Percentiles rank a stretch among this genome's conserved stretches.
These are phyloP conservation scores for Schizophyllum commune DNA, from an alignment of 1,284 basidiomycete genomes.

Conservation along the genomic window DNA sequence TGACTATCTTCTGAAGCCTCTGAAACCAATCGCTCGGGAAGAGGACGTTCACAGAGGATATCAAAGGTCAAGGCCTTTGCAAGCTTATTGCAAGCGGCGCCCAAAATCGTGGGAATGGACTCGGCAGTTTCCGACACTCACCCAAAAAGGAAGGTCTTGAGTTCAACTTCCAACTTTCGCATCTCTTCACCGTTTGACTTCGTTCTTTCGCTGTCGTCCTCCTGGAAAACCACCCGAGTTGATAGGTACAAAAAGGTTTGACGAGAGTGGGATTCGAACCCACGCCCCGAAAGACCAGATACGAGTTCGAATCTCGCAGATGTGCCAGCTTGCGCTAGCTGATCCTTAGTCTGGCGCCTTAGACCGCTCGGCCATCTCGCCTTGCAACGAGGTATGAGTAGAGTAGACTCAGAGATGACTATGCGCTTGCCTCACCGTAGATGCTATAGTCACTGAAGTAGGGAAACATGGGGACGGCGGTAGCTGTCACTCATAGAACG, in stretches of 20 bases:
- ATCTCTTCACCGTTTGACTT: background rate
- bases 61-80: too few relatives aligned
- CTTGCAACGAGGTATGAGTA: background rate
- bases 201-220: background rate
- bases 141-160: background rate
- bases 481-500: too few relatives aligned
- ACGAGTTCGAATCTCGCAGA: too few relatives aligned
- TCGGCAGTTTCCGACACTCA: background rate
- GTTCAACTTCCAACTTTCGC: background rate
- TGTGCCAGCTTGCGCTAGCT: background rate
- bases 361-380: slow-evolving; percentile 78
- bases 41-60: too few relatives aligned
- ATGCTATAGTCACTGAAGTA: too few relatives aligned
- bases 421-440: too few relatives aligned
- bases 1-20: too few relatives aligned
- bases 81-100: too few relatives aligned
- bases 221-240: background rate
- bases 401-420: too few relatives aligned
- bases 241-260: slow-evolving; percentile 13
- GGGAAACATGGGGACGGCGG: too few relatives aligned
- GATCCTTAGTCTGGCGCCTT: slow-evolving; percentile 78
- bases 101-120: background rate
- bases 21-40: too few relatives aligned
- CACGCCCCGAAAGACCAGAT: slow-evolving; percentile 58
- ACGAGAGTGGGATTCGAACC: slow-evolving; percentile 67